Evolutionary conservation across 257 asterid species (phyloP).

Genomic region (Nicotiana knightiana): DNA sequence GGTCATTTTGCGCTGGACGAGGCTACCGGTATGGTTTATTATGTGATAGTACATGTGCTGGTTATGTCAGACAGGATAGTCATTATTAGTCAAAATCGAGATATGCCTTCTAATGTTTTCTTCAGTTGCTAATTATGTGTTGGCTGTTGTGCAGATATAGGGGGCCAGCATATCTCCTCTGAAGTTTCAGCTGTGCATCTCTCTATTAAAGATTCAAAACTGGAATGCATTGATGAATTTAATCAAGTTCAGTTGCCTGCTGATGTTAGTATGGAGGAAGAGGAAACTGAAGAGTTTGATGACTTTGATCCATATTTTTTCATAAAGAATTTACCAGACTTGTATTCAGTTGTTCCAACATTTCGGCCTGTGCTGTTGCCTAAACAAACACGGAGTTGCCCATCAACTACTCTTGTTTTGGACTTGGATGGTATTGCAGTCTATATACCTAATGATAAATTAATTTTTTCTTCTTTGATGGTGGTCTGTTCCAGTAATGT

Average conservation of each 20-base stretch:
- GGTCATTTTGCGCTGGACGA: constrained; percentile 19
- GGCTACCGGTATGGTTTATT: constrained; percentile 8
- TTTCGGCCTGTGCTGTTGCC: constrained; percentile 79
- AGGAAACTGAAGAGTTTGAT: constrained; percentile 71
- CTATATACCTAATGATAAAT: neutral
- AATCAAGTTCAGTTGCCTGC: constrained; percentile 62
- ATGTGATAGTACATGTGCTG: constrained; percentile 18
- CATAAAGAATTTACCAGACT: constrained; percentile 81
- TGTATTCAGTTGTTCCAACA: constrained; percentile 75
- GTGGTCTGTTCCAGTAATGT: neutral
- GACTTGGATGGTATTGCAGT: constrained; percentile 82
- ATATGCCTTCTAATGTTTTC: constrained; percentile 3
- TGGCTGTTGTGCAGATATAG: constrained; percentile 36
- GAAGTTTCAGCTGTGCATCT: constrained; percentile 66
- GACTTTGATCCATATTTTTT: constrained; percentile 90
- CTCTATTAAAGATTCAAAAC: constrained; percentile 58
- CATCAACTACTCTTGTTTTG: constrained; percentile 80
- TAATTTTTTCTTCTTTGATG: neutral
- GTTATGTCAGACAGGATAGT: constrained; percentile 8
- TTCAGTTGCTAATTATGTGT: constrained; percentile 10
- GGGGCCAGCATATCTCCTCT: constrained; percentile 45
- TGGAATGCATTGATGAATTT: constrained; percentile 81
- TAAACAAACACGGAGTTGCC: constrained; percentile 95
- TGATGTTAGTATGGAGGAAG: constrained; percentile 55
- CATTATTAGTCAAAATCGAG: neutral